These are phyloP conservation scores for Moesziomyces aphidis DNA, from an alignment of 1,284 basidiomycete genomes.

Conservation along the genomic window DNA sequence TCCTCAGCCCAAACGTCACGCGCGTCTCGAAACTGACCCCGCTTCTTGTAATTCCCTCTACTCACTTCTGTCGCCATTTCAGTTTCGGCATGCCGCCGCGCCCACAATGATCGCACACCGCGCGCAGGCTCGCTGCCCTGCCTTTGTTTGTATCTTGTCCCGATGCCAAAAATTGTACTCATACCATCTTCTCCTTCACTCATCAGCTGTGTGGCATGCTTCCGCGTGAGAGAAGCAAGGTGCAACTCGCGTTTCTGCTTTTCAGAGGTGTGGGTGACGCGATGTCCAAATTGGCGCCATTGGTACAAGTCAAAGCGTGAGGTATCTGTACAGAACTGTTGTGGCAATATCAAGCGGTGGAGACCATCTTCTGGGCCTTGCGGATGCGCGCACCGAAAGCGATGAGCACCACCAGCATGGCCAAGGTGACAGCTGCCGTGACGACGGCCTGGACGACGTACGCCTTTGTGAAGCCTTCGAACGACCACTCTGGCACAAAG, in stretches of 20 bases:
- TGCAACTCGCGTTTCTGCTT: no score
- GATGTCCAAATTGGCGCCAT: no score
- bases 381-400: conserved; percentile 39
- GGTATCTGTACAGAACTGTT: conserved; percentile 1
- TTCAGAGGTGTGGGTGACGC: no score
- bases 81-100: conserved; percentile 49
- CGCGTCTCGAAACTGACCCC: conserved; percentile 1
- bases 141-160: background rate
- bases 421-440: conserved; percentile 51
- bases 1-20: no score
- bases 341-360: conserved; percentile 10
- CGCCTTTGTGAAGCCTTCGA: conserved; percentile 49
- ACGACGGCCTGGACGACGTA: conserved; percentile 65
- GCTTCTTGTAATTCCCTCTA: background rate
- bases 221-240: no score
- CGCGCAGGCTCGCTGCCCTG: background rate
- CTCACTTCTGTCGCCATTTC: background rate
- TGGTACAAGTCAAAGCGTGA: background rate
- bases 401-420: conserved; percentile 51
- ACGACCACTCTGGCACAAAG: conserved; percentile 66
- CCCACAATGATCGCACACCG: conserved; percentile 24
- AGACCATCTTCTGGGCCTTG: conserved; percentile 44
- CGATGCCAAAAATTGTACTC: conserved; percentile 19
- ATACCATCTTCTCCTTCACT: conserved; percentile 2
- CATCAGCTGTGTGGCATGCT: no score